Percentiles rank a stretch among this genome's conserved stretches.
These are phyloP conservation scores for Conticribra guillardii DNA, from an alignment of 108 stramenopile species.

Conservation along the genomic window DNA sequence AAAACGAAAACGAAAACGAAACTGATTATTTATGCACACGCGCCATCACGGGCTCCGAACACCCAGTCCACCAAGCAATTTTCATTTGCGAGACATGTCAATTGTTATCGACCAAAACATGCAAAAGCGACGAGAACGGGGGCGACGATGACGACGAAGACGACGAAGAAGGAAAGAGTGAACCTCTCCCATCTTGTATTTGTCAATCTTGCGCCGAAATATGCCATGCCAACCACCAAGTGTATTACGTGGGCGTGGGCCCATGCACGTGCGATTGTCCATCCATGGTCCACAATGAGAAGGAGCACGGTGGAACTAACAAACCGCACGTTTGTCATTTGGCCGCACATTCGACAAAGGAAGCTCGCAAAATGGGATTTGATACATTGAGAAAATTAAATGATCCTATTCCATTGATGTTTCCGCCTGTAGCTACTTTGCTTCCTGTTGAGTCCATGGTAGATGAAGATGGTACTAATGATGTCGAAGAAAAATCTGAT, in stretches of 20 bases:
- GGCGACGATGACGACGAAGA: conserved; percentile 7
- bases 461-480: not conserved
- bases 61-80: conserved; percentile 62
- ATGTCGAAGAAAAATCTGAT: not conserved
- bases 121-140: not conserved
- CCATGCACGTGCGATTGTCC: conserved; percentile 80
- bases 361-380: conserved; percentile 11
- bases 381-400: not conserved
- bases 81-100: conserved; percentile 58
- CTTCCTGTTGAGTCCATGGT: not conserved
- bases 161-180: too few relatives aligned
- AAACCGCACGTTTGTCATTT: not conserved
- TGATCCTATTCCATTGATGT: conserved; percentile 8
- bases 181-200: conserved; percentile 56
- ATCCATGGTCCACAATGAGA: not conserved
- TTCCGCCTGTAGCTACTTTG: conserved; percentile 8
- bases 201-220: conserved; percentile 76
- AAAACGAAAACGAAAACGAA: too few relatives aligned
- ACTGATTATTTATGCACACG: conserved; percentile 53
- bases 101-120: conserved; percentile 14
- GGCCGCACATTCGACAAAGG: conserved; percentile 3
- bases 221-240: conserved; percentile 63
- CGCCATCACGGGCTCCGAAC: conserved; percentile 57
- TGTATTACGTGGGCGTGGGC: conserved; percentile 66
- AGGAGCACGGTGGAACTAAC: conserved; percentile 14